Base-by-base conservation (phyloP, 2,329 filamentous ascomycete species). In the Colletotrichum nymphaeae region DNA sequence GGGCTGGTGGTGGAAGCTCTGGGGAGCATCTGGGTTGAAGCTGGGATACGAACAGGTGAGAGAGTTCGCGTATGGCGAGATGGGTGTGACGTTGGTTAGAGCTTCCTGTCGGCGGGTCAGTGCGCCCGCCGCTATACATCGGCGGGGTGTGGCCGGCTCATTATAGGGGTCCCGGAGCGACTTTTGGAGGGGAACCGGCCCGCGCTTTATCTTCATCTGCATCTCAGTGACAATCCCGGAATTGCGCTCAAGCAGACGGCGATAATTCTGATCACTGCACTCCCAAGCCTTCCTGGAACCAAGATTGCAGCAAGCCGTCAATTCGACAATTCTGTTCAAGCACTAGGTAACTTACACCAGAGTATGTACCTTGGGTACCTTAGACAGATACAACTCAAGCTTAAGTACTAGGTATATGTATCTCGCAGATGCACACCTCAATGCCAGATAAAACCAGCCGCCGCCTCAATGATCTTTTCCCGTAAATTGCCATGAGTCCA, bases 1-100 rank as follows among this genome's bases (percentile, higher is more conserved):
- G 81, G 75, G 63, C 62, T 49, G 26, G 11, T 65, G 19, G 28
- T 55, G 42, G 3, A n/a, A 9, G 35, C 35, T 60, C 5, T 7
- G 11, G 9, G 22, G 16, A 28, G 5, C 22, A 57, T 9, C n/a
- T 12, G 32, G 22, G 3, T 7, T 9, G 35, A 52, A 19, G 37
- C 42, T 16, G 49, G 49, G 11, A 63, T 49, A 19, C 32, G 42
- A 5, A 24, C 12, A 28, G 16, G 37, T 35, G 49, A 14, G 49
- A 14, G 37, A 19, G 28, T 49, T 32, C 32, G 46, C 3, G 7
- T 26, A 11, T 19, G 46, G 22, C 49, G 69, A 57, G 69, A 52
- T 19, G 49, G 65, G 57, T 5, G 37, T 67, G 69, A 72, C 69
- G 64, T 68, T 64, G 42, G 26, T 19, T 57, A 30, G 49, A 53